A percentile compares a stretch with the other conserved stretches of the same genome.
These are phyloP conservation scores for Dentipellis fragilis DNA, from an alignment of 768 basidiomycete species.

Conservation along the genomic window DNA sequence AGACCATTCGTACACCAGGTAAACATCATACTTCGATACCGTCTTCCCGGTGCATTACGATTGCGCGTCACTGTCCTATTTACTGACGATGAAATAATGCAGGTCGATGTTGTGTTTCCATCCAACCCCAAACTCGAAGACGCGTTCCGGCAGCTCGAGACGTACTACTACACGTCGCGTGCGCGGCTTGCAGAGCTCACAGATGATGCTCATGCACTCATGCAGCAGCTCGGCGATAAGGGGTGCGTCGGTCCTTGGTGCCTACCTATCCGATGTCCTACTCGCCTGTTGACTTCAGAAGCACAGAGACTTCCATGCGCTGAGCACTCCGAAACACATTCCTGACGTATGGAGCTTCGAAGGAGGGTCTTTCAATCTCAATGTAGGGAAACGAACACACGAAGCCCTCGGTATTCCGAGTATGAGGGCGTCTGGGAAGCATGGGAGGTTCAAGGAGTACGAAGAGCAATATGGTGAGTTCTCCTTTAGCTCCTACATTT, in stretches of 20 bases:
- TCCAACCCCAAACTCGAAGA: conserved; percentile 29
- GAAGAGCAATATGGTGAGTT: conserved; percentile 36
- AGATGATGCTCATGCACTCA: conserved; percentile 22
- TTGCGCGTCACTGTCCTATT: background rate
- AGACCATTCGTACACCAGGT: conserved; percentile 13
- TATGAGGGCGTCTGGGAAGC: conserved; percentile 31
- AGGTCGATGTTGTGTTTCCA: conserved; percentile 61
- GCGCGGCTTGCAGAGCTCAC: conserved; percentile 35
- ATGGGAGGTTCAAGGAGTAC: conserved; percentile 33
- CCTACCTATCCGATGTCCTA: conserved; percentile 16
- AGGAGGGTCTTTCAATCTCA: conserved; percentile 48
- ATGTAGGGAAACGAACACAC: conserved; percentile 46
- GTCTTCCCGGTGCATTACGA: background rate
- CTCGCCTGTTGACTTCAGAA: background rate
- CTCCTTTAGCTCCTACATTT: background rate
- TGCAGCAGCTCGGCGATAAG: conserved; percentile 13
- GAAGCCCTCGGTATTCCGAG: conserved; percentile 54
- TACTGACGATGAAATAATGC: conserved; percentile 1
- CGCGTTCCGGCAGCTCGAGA: conserved; percentile 30
- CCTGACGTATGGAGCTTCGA: conserved; percentile 58
- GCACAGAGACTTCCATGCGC: conserved; percentile 2
- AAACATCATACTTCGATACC: background rate
- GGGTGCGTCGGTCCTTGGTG: conserved; percentile 11
- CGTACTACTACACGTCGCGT: conserved; percentile 34
- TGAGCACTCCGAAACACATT: conserved; percentile 20